Base-by-base conservation (phyloP, 805 yeast genomes). In the Lipomyces yamanashiensis region DNA sequence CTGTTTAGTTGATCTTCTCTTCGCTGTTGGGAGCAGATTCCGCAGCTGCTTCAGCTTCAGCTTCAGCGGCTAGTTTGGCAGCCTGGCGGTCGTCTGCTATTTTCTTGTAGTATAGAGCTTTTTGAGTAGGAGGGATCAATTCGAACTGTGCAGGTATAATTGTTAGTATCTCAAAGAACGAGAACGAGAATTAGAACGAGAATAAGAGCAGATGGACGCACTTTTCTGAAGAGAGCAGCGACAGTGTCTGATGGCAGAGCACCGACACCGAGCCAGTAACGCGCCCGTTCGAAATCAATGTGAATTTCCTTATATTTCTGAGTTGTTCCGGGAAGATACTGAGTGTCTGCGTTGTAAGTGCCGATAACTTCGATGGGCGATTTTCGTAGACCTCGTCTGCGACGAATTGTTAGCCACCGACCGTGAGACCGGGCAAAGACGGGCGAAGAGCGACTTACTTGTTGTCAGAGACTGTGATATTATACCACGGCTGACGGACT, bases 211-310 rank as follows among this genome's bases (percentile, higher is more conserved):
- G 21, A 39, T 17, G 28, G 9, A 34, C 45, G 1, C 17, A 67
- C 91, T 75, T 87, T 90, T 73, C 85, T 87, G 74, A 95, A 84
- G 58, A 95, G 78, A 68, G 85, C 85, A 1, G 85, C 82, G 12
- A 93, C 96, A 2, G 95, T 80, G 50, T 88, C 92, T 28, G 93
- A 86, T 7, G 97, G 96, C 74, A 90, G 96, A 0, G 98, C 98
- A 12, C 99, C 99, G 19, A 91, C 96, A 71, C 97, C 96, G 41
- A 95, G 79, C 99, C 99, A 95, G 77, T 95, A 95, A 75, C 91
- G 91, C 5, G 97, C 85, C 71, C 97, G 85, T 68, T 86, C 85
- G 74, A 95, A 92, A 74, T 95, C 98, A 43, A 95, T 79, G 69
- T 87, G 83, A 47, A 93, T 84, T 70, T 92, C 92, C 75, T 95